These are phyloP conservation scores for Fraxinus platypoda DNA, from an alignment of 305 asterid genomes.

Conservation along the genomic window DNA sequence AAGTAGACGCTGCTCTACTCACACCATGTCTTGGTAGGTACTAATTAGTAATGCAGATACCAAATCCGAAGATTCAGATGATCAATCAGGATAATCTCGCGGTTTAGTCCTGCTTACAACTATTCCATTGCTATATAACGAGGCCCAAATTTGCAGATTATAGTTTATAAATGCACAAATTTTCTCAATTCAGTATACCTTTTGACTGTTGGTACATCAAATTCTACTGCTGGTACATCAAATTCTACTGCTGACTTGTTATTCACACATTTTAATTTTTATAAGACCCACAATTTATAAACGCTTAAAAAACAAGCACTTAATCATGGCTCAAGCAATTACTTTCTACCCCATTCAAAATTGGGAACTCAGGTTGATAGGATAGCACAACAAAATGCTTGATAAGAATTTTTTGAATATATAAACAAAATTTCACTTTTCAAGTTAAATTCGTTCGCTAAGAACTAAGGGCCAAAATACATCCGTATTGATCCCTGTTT, in stretches of 20 bases:
- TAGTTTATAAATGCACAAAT: neutral
- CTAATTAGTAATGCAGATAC: neutral
- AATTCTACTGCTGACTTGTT: neutral
- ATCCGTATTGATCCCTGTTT: conserved; percentile 10
- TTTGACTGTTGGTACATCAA: neutral
- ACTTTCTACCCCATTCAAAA: neutral
- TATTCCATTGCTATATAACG: neutral
- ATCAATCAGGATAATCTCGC: neutral
- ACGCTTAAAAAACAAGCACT: neutral
- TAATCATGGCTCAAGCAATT: neutral
- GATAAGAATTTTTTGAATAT: neutral
- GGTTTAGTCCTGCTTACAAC: neutral
- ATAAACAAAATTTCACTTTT: conserved; percentile 6
- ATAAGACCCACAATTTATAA: neutral
- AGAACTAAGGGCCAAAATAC: conserved; percentile 27
- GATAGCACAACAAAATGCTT: neutral
- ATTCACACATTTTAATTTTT: neutral
- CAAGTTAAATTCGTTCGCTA: conserved; percentile 23
- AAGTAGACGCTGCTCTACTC: conserved; percentile 6
- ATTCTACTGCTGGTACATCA: neutral
- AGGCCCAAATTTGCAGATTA: neutral
- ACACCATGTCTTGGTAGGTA: conserved; percentile 21
- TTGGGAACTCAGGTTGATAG: neutral
- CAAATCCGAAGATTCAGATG: neutral
- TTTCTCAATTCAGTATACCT: neutral